These are phyloP conservation scores for Starmerella khaoyaiensis DNA, from an alignment of 805 yeast species.

Conservation along the genomic window DNA sequence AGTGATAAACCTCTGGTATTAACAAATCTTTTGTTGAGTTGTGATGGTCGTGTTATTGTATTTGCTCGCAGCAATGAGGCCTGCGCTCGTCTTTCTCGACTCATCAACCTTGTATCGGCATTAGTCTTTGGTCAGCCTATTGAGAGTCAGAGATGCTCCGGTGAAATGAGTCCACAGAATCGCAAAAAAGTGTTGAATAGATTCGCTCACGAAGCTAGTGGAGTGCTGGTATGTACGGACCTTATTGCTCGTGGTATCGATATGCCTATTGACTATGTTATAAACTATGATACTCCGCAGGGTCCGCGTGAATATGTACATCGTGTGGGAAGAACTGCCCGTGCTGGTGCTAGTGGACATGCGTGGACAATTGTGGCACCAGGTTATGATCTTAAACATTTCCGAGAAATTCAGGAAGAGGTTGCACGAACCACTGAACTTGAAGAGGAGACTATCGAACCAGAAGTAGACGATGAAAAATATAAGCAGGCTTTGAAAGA, in stretches of 20 bases:
- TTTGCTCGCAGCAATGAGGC: constrained; percentile 77
- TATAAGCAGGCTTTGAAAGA: constrained; percentile 37
- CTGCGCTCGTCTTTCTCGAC: constrained; percentile 60
- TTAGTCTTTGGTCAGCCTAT: constrained; percentile 17
- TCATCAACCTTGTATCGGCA: constrained; percentile 37
- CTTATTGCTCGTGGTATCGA: constrained; percentile 94
- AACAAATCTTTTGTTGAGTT: constrained; percentile 37
- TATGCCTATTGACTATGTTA: constrained; percentile 55
- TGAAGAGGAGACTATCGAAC: constrained; percentile 22
- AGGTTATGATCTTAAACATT: constrained; percentile 54
- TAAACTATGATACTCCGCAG: constrained; percentile 83
- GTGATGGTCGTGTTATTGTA: constrained; percentile 31
- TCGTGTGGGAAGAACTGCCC: constrained; percentile 92
- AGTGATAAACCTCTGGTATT: constrained; percentile 61
- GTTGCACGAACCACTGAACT: constrained; percentile 25
- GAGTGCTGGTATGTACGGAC: constrained; percentile 62
- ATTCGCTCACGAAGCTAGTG: constrained; percentile 43
- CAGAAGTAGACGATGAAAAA: constrained; percentile 29
- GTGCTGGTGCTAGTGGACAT: constrained; percentile 70
- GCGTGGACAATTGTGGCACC: constrained; percentile 68
- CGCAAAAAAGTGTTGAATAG: constrained; percentile 46
- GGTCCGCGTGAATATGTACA: constrained; percentile 89
- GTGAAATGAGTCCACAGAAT: constrained; percentile 31
- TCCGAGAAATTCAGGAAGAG: constrained; percentile 27
- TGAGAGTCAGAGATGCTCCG: constrained; percentile 27